A percentile compares a stretch with the other conserved stretches of the same genome.
These are phyloP conservation scores for Inga oerstediana DNA, from an alignment of 306 rosid genomes.

Conservation along the genomic window DNA sequence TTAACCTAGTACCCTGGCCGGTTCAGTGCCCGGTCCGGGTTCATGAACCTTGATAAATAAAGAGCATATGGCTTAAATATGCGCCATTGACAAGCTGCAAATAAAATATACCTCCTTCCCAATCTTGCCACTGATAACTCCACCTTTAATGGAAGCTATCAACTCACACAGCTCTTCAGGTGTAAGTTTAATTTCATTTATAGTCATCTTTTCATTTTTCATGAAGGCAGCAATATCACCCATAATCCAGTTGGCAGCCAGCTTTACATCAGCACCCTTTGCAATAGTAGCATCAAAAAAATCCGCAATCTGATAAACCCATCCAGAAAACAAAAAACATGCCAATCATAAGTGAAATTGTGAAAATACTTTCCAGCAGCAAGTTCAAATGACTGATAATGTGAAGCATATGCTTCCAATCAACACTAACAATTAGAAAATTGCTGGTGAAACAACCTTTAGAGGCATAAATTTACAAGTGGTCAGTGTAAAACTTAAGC, in stretches of 20 bases:
- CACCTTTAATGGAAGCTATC: slow-evolving; percentile 82
- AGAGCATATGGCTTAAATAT: background rate
- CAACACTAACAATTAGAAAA: background rate
- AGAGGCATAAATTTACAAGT: background rate
- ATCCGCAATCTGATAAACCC: slow-evolving; percentile 67
- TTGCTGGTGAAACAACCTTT: background rate
- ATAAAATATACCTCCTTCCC: slow-evolving; percentile 80
- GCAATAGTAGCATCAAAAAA: slow-evolving; percentile 81
- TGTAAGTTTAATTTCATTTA: slow-evolving; percentile 75
- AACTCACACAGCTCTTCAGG: slow-evolving; percentile 80
- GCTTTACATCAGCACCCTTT: slow-evolving; percentile 83
- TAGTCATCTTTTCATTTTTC: slow-evolving; percentile 86
- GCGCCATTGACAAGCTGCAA: slow-evolving; percentile 13
- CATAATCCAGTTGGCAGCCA: slow-evolving; percentile 96
- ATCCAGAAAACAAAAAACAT: slow-evolving; percentile 33
- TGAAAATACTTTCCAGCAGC: slow-evolving; percentile 14
- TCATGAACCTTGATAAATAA: background rate
- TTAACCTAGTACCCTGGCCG: too few relatives aligned
- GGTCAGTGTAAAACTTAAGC: background rate
- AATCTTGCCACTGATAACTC: slow-evolving; percentile 87
- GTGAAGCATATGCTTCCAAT: slow-evolving; percentile 16
- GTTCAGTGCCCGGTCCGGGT: too few relatives aligned
- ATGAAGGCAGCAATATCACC: slow-evolving; percentile 86
- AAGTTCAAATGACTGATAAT: slow-evolving; percentile 5
- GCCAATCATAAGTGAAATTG: slow-evolving; percentile 27